Base-by-base conservation (phyloP, 176 grass and related monocot genomes). In the Puya raimondii region DNA sequence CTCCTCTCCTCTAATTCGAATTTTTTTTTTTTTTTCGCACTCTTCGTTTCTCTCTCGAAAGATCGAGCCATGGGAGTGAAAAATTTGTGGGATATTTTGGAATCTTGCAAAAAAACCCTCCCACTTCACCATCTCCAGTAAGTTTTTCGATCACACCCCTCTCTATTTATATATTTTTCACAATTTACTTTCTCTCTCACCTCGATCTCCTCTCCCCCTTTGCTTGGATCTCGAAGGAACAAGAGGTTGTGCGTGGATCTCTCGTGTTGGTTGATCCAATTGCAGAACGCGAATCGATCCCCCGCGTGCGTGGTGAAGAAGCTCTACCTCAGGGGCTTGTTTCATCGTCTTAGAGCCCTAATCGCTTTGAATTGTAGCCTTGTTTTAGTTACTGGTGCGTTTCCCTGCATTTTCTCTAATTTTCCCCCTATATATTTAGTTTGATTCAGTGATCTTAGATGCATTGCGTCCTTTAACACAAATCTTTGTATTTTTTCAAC, bases 201-300 rank as follows among this genome's bases (percentile, higher is more conserved):
- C 51, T 75, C 65, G 3, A 48, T 76, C 11, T 3, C 12, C 13
- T 20, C 25, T 63, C 68, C 13, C 17, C 33, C 33, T 42, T 71
- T 48, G 49, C 57, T 69, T 69, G 4, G 16, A 42, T 79, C 64
- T 20, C 25, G 11, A 52, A 96, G 88, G 84, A 92, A 87, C 84
- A 97, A 90, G 93, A 89, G 84, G 86, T 51, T 97, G 49, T 92
- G 89, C 59, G 93, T 97, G 48, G 89, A 97, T 76, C 93, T 97
- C 2, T 97, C 89, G 23, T 97, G 93, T 78, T 97, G 93, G 86
- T 66, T 97, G 14, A 83, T 97, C 47, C 84, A 97, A 80, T 73
- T 97, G 51, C 79, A 74, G 29, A 90, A 21, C 12, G 86, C 86
- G 54, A 17, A 77, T 63, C 84, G 81, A 23, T 76, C 82, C 27